Evolutionary conservation across 1,139 yeast species (phyloP).

Genomic region (Magnusiomyces clavatus): DNA sequence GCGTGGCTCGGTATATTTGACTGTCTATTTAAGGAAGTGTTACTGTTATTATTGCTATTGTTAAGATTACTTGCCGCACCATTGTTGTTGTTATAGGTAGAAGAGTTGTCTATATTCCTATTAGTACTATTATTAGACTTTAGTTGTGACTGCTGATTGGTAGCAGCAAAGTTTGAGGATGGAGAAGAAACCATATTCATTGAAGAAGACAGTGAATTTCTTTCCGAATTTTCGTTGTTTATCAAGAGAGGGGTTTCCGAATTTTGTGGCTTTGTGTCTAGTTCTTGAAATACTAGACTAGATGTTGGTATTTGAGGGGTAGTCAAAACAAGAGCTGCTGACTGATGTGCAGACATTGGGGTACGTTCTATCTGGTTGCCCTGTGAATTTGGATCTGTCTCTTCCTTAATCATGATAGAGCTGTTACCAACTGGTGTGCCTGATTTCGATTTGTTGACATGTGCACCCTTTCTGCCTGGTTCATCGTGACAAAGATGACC

Average conservation of each 20-base stretch:
- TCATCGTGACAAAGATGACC: constrained; percentile 88
- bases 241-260: too few relatives aligned
- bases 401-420: background rate
- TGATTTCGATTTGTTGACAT: too few relatives aligned
- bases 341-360: constrained; percentile 14
- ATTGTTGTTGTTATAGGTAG: background rate
- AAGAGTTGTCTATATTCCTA: too few relatives aligned
- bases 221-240: too few relatives aligned
- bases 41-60: background rate
- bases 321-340: constrained; percentile 15
- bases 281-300: constrained; percentile 11
- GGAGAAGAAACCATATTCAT: too few relatives aligned
- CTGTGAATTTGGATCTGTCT: background rate
- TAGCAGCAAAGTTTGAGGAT: background rate
- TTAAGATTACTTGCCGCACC: background rate
- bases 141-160: background rate
- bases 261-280: background rate
- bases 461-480: constrained; percentile 29
- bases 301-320: constrained; percentile 9
- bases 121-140: background rate
- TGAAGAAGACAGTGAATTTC: too few relatives aligned
- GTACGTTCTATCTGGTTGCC: constrained; percentile 6
- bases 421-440: too few relatives aligned
- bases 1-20: too few relatives aligned
- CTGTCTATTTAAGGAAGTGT: background rate